These are phyloP conservation scores for Boechera stricta DNA, from an alignment of 345 rosid genomes.

Conservation along the genomic window DNA sequence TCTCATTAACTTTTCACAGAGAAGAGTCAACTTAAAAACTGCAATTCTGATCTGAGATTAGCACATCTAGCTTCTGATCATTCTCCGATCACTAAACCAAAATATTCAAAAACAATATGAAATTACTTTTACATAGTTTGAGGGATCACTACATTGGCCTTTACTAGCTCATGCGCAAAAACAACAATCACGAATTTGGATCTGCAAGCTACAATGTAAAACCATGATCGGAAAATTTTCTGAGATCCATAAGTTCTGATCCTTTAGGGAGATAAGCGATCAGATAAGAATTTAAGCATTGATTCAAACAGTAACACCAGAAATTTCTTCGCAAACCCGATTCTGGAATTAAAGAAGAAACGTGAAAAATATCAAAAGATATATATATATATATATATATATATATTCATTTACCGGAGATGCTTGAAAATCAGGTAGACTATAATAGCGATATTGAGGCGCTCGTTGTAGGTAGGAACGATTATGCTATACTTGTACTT, in stretches of 20 bases:
- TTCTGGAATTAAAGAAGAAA: background rate
- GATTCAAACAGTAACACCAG: slow-evolving; percentile 3
- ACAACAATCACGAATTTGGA: slow-evolving; percentile 26
- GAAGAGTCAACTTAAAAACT: slow-evolving; percentile 7
- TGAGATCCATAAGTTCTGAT: slow-evolving; percentile 15
- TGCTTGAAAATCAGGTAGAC: slow-evolving; percentile 94
- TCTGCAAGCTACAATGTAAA: slow-evolving; percentile 5
- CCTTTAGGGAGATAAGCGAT: background rate
- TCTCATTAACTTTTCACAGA: background rate
- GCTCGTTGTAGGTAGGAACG: slow-evolving; percentile 95
- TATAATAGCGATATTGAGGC: slow-evolving; percentile 83
- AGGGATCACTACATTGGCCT: background rate
- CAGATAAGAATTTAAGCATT: slow-evolving; percentile 19
- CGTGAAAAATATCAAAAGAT: background rate
- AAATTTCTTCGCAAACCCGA: background rate
- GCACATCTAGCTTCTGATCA: slow-evolving; percentile 6
- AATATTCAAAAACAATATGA: background rate
- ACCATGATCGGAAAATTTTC: slow-evolving; percentile 14
- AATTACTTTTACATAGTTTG: background rate
- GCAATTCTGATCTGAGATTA: background rate
- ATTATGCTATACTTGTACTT: slow-evolving; percentile 80
- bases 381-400: too few species aligned
- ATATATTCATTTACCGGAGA: slow-evolving; percentile 56
- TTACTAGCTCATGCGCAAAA: slow-evolving; percentile 25
- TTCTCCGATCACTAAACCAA: slow-evolving; percentile 21